Evolutionary conservation across 176 grass and related monocot genomes (phyloP), one percentile per base, ranked within the genome.

Genomic region (Canna indica): DNA sequence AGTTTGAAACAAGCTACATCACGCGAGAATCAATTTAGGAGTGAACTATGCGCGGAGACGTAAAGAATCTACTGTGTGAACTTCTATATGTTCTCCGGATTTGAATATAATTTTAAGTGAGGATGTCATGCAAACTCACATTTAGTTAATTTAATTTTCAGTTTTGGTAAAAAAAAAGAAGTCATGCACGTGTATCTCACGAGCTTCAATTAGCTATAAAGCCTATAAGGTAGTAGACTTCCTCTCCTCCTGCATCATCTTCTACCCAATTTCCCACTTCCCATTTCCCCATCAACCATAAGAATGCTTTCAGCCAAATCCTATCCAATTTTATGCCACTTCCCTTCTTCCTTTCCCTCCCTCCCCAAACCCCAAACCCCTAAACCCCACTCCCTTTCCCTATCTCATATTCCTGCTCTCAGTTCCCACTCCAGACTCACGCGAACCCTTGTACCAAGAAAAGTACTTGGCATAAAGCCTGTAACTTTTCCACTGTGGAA

Each of bases 291-390:
- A 6, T 1, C 50, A 54, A n/a, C 32, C 26, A 9, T 63, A 8
- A 27, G 70, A 58, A 82, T 84, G 71, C 41, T 79, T n/a, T 60
- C 63, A 12, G 59, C 57, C 27, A 76, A 70, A 48, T 74, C 47
- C 59, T 52, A 79, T 66, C 68, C 73, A 20, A 77, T 73, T 13
- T 71, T 58, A 31, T 77, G 77, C 73, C 64, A 41, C 36, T 68
- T 39, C 52, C 73, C 72, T 72, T 73, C 67, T 25, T 34, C 59
- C 39, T 34, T 77, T 22, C 62, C 66, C n/a, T 69, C 65, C 48
- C 25, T 46, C 34, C 25, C 15, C 68, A 66, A 30, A 12, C 12
- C 1, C 28, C 68, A 47, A 47, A 48, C 6, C 26, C 45, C 62
- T 60, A 61, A 31, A 68, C 72, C 22, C 65, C 25, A 42, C 33